Conservation (phyloP, 1,284 basidiomycete species). For the Malassezia sympodialis region DNA sequence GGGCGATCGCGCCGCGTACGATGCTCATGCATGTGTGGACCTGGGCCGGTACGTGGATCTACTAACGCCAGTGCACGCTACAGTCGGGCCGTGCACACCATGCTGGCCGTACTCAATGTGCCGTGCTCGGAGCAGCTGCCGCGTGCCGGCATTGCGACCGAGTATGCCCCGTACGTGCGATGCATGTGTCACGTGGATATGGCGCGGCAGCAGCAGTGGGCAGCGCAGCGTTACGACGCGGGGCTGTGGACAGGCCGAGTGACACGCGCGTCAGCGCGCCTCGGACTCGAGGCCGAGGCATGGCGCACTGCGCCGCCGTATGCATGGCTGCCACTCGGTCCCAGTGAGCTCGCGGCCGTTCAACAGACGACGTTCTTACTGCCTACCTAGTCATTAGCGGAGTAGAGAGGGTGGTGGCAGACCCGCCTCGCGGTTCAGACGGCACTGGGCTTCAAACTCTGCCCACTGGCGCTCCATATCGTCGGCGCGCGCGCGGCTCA, state of each 20-base stretch:
- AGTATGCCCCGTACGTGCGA: slow-evolving; percentile 17
- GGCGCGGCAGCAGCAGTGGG: neutral
- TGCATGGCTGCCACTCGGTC: slow-evolving; percentile 20
- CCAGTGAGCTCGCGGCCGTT: slow-evolving; percentile 9
- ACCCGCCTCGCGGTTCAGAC: neutral
- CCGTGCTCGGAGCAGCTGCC: slow-evolving; percentile 9
- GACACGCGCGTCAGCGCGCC: slow-evolving; percentile 17
- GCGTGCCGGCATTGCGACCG: neutral
- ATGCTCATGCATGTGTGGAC: neutral
- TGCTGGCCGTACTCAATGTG: slow-evolving; percentile 8
- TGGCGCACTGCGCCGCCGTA: neutral
- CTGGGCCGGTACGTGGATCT: neutral
- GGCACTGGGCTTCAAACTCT: neutral
- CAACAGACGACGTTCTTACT: neutral
- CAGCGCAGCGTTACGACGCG: slow-evolving; percentile 1
- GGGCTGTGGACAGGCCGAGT: neutral
- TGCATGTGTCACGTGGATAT: neutral
- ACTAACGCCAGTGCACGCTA: neutral
- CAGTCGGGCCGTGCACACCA: neutral
- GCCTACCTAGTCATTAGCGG: neutral
- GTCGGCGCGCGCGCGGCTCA: neutral
- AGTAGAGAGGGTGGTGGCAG: neutral
- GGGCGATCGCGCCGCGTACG: neutral
- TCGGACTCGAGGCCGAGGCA: neutral
- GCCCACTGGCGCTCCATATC: slow-evolving; percentile 3